Base-by-base conservation (phyloP, 75 land plant species). In the Sequoiadendron giganteum region DNA sequence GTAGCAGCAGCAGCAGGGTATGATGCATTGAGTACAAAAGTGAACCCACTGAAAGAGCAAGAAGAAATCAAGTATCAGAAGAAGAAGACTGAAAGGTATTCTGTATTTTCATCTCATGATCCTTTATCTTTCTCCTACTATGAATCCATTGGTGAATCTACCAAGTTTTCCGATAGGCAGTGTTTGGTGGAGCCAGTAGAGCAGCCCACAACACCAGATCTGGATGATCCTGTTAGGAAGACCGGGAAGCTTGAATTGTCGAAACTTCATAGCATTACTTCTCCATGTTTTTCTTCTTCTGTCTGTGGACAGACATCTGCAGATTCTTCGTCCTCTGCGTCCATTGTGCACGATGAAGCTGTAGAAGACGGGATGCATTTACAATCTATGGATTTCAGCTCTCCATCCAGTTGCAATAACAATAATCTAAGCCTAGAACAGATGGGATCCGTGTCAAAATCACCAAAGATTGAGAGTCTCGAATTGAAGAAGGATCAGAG, bases 191-290 rank as follows among this genome's bases (percentile, higher is more conserved):
- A 79, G 40, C 82, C 43, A 28, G 84, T 45, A 21, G 84, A 82
- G n/a, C 84, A 82, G 16, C 84, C 84, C 84, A 82, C 84, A 10
- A 82, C 84, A 82, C 84, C 84, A 82, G 84, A 82, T 82, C 84
- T 47, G 49, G 84, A 82, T n/a, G 30, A 47, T 82, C 30, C 49
- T 45, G 49, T 18, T n/a, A 18, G n/a, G 32, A 82, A 47, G n/a
- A 11, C 34, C n/a, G 28, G 49, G 48, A 82, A 82, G 30, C 84
- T 82, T 13, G 84, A 79, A 7, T 21, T 39, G 43, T 79, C 82
- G 14, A 79, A 42, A 40, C 43, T 40, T 79, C 40, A 47, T 47
- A 82, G 54, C 30, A n/a, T 82, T 47, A 48, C 52, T 82, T 82
- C 84, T 47, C 49, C 84, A 28, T 82, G 45, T 82, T 45, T n/a